phyloP scores from a whole-genome alignment of 2,329 filamentous ascomycete genomes.

The Bipolaris zeicola region DNA sequence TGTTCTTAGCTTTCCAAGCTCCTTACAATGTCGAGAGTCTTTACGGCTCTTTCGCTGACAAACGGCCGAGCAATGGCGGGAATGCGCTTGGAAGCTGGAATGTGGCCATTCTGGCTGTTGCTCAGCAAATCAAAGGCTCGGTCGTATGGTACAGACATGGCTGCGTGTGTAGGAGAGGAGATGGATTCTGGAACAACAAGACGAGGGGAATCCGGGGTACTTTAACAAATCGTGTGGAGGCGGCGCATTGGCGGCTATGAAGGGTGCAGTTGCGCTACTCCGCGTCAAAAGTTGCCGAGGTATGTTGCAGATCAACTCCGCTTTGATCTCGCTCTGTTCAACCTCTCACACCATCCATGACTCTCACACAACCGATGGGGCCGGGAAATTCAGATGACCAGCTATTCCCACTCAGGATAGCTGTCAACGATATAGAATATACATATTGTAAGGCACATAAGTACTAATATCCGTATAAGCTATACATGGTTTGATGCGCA shows the following conservation, averaged over 20 bases:
- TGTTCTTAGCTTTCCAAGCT: not conserved
- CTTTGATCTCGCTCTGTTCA: not conserved
- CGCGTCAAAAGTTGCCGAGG: slow-evolving; percentile 31
- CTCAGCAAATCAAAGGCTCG: slow-evolving; percentile 35
- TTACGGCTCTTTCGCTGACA: slow-evolving; percentile 84
- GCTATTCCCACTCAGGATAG: no score
- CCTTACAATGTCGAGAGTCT: slow-evolving; percentile 75
- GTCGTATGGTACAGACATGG: slow-evolving; percentile 41
- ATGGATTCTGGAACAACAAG: not conserved
- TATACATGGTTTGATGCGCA: no score
- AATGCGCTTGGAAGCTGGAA: slow-evolving; percentile 60
- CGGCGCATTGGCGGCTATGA: slow-evolving; percentile 27
- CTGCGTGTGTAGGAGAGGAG: slow-evolving; percentile 5
- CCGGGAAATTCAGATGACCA: no score
- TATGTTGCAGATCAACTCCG: slow-evolving; percentile 18
- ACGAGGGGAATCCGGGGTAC: slow-evolving; percentile 22
- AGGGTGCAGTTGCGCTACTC: slow-evolving; percentile 18
- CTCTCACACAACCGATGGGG: no score
- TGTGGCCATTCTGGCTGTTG: slow-evolving; percentile 45
- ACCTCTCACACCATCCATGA: slow-evolving; percentile 2
- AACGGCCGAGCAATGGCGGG: slow-evolving; percentile 64
- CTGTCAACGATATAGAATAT: no score
- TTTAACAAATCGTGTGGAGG: slow-evolving; percentile 17
- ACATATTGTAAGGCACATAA: no score
- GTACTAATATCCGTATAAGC: no score